These are phyloP conservation scores for Butyriboletus loyo DNA, from an alignment of 768 basidiomycete genomes.

Conservation along the genomic window DNA sequence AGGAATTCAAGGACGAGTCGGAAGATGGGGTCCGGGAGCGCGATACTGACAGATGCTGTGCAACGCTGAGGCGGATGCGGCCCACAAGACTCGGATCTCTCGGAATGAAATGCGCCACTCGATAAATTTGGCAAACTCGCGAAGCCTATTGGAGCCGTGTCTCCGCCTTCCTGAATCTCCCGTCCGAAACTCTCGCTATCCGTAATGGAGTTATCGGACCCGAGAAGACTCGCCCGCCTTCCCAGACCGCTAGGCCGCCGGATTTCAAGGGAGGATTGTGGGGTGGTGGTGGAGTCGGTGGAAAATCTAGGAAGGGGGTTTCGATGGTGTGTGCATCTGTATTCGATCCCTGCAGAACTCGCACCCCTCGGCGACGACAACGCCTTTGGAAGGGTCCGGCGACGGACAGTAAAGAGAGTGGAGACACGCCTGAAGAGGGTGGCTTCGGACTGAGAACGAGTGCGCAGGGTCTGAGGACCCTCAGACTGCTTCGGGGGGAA, in stretches of 20 bases:
- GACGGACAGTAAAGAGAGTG: conserved; percentile 23
- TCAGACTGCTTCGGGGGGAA: neutral
- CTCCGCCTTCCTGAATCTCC: neutral
- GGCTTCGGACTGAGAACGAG: conserved; percentile 25
- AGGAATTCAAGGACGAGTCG: conserved; percentile 22
- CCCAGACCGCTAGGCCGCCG: conserved; percentile 32
- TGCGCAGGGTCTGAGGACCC: conserved; percentile 12
- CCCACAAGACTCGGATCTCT: no score
- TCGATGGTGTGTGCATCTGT: conserved; percentile 11
- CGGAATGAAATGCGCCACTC: conserved; percentile 8
- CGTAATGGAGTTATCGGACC: conserved; percentile 11
- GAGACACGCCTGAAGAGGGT: conserved; percentile 29
- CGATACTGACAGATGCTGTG: neutral
- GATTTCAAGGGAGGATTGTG: conserved; percentile 30
- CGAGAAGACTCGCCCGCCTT: conserved; percentile 28
- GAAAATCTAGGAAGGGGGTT: conserved; percentile 21
- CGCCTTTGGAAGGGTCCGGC: conserved; percentile 18
- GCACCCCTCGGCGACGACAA: conserved; percentile 3
- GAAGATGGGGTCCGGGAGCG: conserved; percentile 21
- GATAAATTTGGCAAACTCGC: conserved; percentile 22
- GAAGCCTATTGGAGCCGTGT: conserved; percentile 1
- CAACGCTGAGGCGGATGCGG: neutral
- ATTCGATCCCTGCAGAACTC: conserved; percentile 15
- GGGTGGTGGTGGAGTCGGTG: conserved; percentile 15
- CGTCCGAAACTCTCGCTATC: conserved; percentile 6